Conservation (phyloP, 805 yeast genomes). For the Ogataea pignaliae region DNA sequence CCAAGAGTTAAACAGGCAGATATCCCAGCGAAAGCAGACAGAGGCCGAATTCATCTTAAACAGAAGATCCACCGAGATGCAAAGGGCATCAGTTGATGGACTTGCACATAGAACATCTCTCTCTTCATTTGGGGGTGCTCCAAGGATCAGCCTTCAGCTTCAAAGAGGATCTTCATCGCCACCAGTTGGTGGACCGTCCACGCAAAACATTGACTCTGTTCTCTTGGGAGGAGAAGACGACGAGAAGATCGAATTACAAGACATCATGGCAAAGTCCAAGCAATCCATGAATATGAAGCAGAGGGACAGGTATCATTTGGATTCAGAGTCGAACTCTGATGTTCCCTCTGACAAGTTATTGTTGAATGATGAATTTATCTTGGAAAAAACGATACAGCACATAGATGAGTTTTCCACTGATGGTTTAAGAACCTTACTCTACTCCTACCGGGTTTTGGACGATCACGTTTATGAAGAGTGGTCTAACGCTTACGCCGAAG, state of each 20-base stretch:
- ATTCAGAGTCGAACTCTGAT: conserved; percentile 31
- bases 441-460: conserved; percentile 71
- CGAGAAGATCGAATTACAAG: conserved; percentile 49
- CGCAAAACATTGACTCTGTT: conserved; percentile 16
- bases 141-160: conserved; percentile 25
- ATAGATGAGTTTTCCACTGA: conserved; percentile 93
- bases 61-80: conserved; percentile 40
- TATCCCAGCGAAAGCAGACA: conserved; percentile 59
- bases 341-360: conserved; percentile 54
- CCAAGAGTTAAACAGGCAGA: conserved; percentile 52
- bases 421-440: conserved; percentile 86
- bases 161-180: conserved; percentile 18
- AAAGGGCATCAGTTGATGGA: conserved; percentile 4
- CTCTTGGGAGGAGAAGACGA: conserved; percentile 30
- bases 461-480: conserved; percentile 57
- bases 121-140: conserved; percentile 15
- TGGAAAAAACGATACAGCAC: conserved; percentile 84
- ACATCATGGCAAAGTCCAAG: conserved; percentile 48
- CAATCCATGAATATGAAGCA: conserved; percentile 60
- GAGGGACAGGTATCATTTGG: conserved; percentile 41
- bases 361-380: conserved; percentile 66
- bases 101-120: conserved; percentile 24
- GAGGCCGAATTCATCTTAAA: conserved; percentile 76
- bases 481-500: conserved; percentile 63
- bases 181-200: neutral